phyloP scores from a whole-genome alignment of 768 basidiomycete species.

The Boletus speciosus region DNA sequence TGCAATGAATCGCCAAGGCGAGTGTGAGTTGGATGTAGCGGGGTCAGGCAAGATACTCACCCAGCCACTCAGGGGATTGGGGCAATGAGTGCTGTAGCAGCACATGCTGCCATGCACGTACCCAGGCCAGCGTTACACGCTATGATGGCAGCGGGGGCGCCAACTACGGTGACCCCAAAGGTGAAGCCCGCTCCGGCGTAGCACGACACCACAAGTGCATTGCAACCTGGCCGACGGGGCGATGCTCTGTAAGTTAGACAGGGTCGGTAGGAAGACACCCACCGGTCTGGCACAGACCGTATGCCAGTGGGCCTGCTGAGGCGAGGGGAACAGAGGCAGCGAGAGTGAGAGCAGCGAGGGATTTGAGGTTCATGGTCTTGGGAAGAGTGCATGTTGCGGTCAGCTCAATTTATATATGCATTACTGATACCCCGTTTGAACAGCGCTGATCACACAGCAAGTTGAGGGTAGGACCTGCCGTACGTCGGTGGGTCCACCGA shows the following conservation, averaged over 20 bases:
- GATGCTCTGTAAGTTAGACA: neutral
- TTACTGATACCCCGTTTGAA: neutral
- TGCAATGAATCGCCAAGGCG: neutral
- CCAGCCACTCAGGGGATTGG: slow-evolving; percentile 21
- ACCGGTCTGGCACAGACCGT: slow-evolving; percentile 27
- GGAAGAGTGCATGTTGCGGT: neutral
- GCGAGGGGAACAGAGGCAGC: slow-evolving; percentile 8
- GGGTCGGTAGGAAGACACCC: neutral
- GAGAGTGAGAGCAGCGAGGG: slow-evolving; percentile 17
- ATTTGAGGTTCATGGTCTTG: slow-evolving; percentile 23
- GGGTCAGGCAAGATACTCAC: neutral
- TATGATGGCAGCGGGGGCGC: slow-evolving; percentile 17
- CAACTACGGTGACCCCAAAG: slow-evolving; percentile 23
- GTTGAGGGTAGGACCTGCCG: neutral
- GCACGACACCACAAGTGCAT: slow-evolving; percentile 18
- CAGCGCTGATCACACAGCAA: slow-evolving; percentile 8
- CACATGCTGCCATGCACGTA: slow-evolving; percentile 25
- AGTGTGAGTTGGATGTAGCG: neutral
- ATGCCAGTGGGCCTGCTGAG: slow-evolving; percentile 18
- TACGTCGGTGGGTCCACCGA: neutral
- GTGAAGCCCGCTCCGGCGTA: slow-evolving; percentile 23
- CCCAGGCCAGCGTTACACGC: slow-evolving; percentile 25
- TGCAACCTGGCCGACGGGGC: slow-evolving; percentile 20
- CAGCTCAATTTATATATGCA: slow-evolving; percentile 1
- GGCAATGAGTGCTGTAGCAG: slow-evolving; percentile 14